These are phyloP conservation scores for Ocimum tenuiflorum DNA, from an alignment of 257 asterid species.

Conservation along the genomic window DNA sequence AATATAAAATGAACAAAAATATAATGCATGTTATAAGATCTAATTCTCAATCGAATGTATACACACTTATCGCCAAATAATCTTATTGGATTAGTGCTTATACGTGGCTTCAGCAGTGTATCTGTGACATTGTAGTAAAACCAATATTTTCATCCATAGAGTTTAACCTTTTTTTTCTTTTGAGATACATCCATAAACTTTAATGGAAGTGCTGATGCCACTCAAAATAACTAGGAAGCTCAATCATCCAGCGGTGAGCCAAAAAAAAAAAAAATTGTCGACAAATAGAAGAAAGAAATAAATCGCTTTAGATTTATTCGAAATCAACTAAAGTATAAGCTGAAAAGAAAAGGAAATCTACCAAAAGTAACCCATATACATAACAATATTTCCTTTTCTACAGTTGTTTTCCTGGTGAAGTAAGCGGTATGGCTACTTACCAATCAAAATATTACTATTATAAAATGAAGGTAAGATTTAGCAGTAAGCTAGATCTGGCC, in stretches of 20 bases:
- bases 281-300: neutral
- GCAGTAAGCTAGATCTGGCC: slow-evolving; percentile 31
- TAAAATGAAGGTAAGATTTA: neutral
- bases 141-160: too few species aligned
- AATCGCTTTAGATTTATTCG: neutral
- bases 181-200: too few species aligned
- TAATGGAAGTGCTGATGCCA: neutral
- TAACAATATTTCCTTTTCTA: neutral
- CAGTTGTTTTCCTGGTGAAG: neutral
- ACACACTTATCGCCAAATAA: neutral
- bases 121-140: too few species aligned
- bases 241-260: neutral
- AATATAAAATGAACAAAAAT: too few species aligned
- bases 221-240: slow-evolving; percentile 3
- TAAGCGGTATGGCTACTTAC: neutral
- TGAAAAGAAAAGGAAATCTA: neutral
- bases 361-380: neutral
- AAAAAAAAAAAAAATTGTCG: neutral
- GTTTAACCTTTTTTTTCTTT: too few species aligned
- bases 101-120: too few species aligned
- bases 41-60: neutral
- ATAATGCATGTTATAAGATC: too few species aligned
- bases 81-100: neutral
- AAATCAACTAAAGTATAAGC: neutral
- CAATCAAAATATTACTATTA: neutral